Percentiles rank a stretch among this genome's conserved stretches.
phyloP scores from a whole-genome alignment of 2,329 filamentous ascomycete genomes.

The Stemphylium lycopersici region DNA sequence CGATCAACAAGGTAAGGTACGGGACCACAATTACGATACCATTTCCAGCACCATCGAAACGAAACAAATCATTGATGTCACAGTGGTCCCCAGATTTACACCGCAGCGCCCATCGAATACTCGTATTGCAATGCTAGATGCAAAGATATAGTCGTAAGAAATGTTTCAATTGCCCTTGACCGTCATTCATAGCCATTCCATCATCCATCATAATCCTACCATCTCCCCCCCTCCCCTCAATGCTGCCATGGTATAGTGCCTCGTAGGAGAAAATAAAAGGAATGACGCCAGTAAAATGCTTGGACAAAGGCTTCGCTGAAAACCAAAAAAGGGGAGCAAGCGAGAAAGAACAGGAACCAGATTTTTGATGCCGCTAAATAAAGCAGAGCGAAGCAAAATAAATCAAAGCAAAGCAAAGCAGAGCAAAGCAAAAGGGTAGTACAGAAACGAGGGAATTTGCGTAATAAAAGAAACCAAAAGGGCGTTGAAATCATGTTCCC shows the following conservation, averaged over 20 bases:
- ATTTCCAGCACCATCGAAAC: not conserved
- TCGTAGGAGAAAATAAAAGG: conserved; percentile 11
- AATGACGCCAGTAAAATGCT: conserved; percentile 29
- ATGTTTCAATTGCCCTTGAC: not conserved
- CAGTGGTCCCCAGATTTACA: not conserved
- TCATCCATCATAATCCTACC: too few relatives aligned
- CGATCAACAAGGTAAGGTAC: not conserved
- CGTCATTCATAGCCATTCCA: too few relatives aligned
- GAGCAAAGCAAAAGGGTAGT: not conserved
- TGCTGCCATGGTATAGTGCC: conserved; percentile 26
- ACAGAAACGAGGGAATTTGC: not conserved
- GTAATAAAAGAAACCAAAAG: not conserved
- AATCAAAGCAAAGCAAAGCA: not conserved
- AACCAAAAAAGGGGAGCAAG: not conserved
- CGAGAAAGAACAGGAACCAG: not conserved
- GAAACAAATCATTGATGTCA: not conserved
- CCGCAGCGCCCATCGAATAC: not conserved
- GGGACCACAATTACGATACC: too few relatives aligned
- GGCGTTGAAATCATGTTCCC: not conserved
- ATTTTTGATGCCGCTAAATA: conserved; percentile 35
- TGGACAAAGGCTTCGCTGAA: conserved; percentile 9
- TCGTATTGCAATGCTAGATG: not conserved
- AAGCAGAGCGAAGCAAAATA: too few relatives aligned
- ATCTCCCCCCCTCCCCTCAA: conserved; percentile 13
- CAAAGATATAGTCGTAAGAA: not conserved